Conservation (phyloP, 139 green algal species). For the Protoeuglena noctilucae region DNA sequence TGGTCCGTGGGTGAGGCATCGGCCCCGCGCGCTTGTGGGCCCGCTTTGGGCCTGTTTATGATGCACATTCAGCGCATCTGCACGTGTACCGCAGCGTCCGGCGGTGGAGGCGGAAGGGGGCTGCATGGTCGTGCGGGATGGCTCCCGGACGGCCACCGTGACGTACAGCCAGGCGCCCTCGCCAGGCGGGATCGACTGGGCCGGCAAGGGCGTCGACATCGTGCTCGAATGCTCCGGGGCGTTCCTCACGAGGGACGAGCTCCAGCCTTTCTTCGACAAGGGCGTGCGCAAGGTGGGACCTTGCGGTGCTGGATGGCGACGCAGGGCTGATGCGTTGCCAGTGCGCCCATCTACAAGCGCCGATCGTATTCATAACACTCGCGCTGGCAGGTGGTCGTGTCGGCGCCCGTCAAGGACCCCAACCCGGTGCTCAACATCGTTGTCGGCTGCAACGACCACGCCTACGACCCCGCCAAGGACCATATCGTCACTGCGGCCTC, state of each 20-base stretch:
- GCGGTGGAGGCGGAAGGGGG: constrained; percentile 22
- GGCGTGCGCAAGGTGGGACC: constrained; percentile 22
- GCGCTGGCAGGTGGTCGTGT: constrained; percentile 47
- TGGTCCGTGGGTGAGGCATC: constrained; percentile 21
- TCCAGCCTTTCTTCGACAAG: constrained; percentile 54
- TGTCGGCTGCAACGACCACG: constrained; percentile 50
- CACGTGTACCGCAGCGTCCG: constrained; percentile 30
- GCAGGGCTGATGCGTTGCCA: no score
- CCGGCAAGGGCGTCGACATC: constrained; percentile 19
- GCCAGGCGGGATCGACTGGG: constrained; percentile 21
- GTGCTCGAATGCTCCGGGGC: constrained; percentile 51
- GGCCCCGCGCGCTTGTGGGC: not conserved
- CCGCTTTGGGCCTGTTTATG: not conserved
- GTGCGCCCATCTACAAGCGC: no score
- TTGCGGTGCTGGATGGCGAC: no score
- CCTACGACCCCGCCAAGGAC: constrained; percentile 45
- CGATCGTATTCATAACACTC: no score
- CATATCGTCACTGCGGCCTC: constrained; percentile 69
- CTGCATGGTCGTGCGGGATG: constrained; percentile 4
- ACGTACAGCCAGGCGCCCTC: constrained; percentile 23
- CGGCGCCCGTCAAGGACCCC: constrained; percentile 63
- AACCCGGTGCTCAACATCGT: constrained; percentile 64
- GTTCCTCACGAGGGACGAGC: constrained; percentile 36
- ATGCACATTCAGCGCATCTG: not conserved
- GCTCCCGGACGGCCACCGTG: constrained; percentile 4